Conservation (phyloP, 2,329 filamentous ascomycete species). For the Clarireedia homoeocarpa region DNA sequence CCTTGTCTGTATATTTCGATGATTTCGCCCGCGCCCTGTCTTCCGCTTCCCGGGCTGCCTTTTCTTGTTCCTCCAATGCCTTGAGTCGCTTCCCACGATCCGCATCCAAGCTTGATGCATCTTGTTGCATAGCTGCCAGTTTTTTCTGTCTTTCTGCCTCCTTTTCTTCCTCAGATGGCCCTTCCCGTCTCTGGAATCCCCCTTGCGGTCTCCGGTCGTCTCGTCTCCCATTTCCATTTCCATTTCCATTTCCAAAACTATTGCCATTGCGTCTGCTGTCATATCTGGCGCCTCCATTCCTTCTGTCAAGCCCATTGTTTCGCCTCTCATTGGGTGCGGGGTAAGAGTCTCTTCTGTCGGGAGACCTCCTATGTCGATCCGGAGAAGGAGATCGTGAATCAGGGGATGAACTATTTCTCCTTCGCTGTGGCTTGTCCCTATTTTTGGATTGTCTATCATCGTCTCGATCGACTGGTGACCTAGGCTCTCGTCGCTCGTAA, state of each 20-base stretch:
- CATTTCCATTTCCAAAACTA: conserved; percentile 23
- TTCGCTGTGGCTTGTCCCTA: not conserved
- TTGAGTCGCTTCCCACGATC: conserved; percentile 62
- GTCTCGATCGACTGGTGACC: conserved; percentile 3
- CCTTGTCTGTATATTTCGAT: conserved; percentile 53
- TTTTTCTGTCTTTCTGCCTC: conserved; percentile 57
- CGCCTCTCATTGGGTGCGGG: conserved; percentile 21
- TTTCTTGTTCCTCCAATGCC: conserved; percentile 58
- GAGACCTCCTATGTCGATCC: conserved; percentile 28
- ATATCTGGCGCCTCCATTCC: conserved; percentile 15
- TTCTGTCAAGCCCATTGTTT: conserved; percentile 14
- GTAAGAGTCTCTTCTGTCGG: conserved; percentile 25
- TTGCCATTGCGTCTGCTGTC: conserved; percentile 22
- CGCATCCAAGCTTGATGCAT: conserved; percentile 60
- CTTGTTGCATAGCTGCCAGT: conserved; percentile 66
- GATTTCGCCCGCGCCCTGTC: conserved; percentile 52
- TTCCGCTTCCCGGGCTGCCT: conserved; percentile 56
- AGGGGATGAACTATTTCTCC: conserved; percentile 24
- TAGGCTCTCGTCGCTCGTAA: conserved; percentile 11
- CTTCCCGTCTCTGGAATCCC: not conserved
- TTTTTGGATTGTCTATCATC: not conserved
- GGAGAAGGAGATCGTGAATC: conserved; percentile 33
- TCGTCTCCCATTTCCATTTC: conserved; percentile 21
- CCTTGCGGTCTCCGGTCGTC: conserved; percentile 19
- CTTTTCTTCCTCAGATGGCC: conserved; percentile 22